phyloP scores from a whole-genome alignment of 108 stramenopile species.

The Aureococcus anophagefferens region DNA sequence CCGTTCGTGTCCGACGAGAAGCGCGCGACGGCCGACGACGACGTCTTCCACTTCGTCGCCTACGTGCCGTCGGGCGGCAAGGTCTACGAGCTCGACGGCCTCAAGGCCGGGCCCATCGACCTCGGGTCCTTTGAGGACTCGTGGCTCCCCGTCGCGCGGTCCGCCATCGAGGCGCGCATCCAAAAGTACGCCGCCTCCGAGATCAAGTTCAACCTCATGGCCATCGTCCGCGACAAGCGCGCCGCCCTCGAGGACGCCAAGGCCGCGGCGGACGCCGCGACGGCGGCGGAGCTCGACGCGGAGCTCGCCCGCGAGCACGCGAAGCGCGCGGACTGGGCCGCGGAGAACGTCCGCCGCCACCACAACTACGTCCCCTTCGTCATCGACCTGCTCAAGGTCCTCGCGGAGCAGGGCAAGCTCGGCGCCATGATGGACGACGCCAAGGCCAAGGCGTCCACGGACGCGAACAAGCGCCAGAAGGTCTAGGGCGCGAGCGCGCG shows the following conservation, averaged over 20 bases:
- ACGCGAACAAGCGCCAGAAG: too few relatives aligned
- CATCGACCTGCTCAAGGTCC: conserved; percentile 10
- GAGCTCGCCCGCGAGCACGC: conserved; percentile 47
- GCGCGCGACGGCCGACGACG: conserved; percentile 50
- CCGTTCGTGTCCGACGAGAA: conserved; percentile 66
- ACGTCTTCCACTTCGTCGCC: conserved; percentile 91
- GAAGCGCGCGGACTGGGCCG: conserved; percentile 54
- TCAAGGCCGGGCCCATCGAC: conserved; percentile 72
- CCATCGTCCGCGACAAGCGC: conserved; percentile 64
- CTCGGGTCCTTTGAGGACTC: conserved; percentile 39
- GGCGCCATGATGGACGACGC: conserved; percentile 6
- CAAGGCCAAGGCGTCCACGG: background rate
- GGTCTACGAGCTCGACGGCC: conserved; percentile 90
- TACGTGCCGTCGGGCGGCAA: conserved; percentile 64
- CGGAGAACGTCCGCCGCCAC: conserved; percentile 18
- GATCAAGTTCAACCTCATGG: conserved; percentile 89
- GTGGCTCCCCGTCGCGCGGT: conserved; percentile 62
- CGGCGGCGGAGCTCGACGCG: conserved; percentile 32
- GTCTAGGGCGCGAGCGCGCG: too few relatives aligned
- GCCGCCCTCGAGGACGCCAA: conserved; percentile 30
- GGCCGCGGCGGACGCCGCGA: conserved; percentile 23
- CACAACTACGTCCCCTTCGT: conserved; percentile 30
- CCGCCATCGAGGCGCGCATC: conserved; percentile 66
- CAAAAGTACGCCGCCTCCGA: conserved; percentile 41
- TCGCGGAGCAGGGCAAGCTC: conserved; percentile 16